Evolutionary conservation across 805 yeast genomes (phyloP).

Genomic region (Starmerella asiatica): DNA sequence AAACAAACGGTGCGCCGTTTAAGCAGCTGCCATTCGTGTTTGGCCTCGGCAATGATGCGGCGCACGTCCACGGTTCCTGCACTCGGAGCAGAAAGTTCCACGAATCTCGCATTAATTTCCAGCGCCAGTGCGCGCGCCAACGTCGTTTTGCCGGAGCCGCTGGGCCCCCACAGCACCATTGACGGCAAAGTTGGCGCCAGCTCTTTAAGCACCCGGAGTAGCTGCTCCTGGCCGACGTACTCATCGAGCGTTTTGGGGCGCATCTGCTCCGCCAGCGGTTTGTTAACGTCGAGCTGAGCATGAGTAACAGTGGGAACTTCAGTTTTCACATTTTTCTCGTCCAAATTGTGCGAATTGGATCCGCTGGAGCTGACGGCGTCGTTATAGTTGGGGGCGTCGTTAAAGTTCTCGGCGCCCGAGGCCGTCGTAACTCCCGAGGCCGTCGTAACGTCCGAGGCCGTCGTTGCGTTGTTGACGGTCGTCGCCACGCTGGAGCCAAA

Average conservation of each 20-base stretch:
- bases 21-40: constrained; percentile 34
- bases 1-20: constrained; percentile 55
- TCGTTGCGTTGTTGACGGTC: background rate
- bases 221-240: constrained; percentile 74
- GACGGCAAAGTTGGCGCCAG: constrained; percentile 60
- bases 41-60: constrained; percentile 42
- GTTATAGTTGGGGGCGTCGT: background rate
- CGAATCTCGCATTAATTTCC: constrained; percentile 42
- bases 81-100: constrained; percentile 77
- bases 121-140: constrained; percentile 57
- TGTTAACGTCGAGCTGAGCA: too few species aligned
- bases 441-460: background rate
- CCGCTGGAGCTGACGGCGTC: background rate
- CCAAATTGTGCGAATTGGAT: background rate
- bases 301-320: background rate
- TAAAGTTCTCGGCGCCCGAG: background rate
- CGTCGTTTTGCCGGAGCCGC: constrained; percentile 87
- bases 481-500: background rate
- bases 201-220: constrained; percentile 52
- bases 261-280: constrained; percentile 64
- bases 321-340: background rate
- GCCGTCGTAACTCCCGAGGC: background rate
- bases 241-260: constrained; percentile 61
- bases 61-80: constrained; percentile 55
- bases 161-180: constrained; percentile 86